A percentile compares a stretch with the other conserved stretches of the same genome.
These are phyloP conservation scores for Tetragonia tetragonoides DNA, from an alignment of 148 eudicot species.

Conservation along the genomic window DNA sequence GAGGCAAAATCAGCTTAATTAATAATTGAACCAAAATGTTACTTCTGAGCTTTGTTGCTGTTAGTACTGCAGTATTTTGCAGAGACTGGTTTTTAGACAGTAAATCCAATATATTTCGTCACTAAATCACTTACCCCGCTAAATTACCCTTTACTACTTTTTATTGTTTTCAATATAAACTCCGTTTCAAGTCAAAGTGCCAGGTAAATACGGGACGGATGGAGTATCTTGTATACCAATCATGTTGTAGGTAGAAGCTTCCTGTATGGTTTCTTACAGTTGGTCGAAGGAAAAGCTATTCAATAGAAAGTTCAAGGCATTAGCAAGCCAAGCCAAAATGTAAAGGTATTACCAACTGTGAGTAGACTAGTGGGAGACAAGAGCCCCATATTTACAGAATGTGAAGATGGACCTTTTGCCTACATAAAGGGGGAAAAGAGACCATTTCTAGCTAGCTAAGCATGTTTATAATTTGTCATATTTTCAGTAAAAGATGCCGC, in stretches of 20 bases:
- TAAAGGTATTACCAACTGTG: background rate
- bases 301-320: background rate
- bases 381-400: constrained; percentile 10
- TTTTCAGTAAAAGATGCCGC: constrained; percentile 12
- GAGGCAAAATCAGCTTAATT: background rate
- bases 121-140: too few relatives aligned
- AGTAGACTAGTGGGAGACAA: constrained; percentile 3
- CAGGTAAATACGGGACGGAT: too few relatives aligned
- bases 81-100: too few relatives aligned
- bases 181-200: too few relatives aligned
- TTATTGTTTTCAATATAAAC: background rate
- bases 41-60: too few relatives aligned
- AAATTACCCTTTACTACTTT: too few relatives aligned
- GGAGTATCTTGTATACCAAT: too few relatives aligned
- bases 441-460: constrained; percentile 1
- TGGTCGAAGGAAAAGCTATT: background rate
- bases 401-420: constrained; percentile 19
- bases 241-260: too few relatives aligned
- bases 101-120: too few relatives aligned
- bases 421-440: background rate
- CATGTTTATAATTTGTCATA: background rate
- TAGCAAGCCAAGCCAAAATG: background rate
- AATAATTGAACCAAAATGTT: too few relatives aligned
- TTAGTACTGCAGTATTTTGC: too few relatives aligned
- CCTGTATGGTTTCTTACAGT: too few relatives aligned